These are phyloP conservation scores for Thalassiosira profunda DNA, from an alignment of 108 stramenopile genomes.

Conservation along the genomic window DNA sequence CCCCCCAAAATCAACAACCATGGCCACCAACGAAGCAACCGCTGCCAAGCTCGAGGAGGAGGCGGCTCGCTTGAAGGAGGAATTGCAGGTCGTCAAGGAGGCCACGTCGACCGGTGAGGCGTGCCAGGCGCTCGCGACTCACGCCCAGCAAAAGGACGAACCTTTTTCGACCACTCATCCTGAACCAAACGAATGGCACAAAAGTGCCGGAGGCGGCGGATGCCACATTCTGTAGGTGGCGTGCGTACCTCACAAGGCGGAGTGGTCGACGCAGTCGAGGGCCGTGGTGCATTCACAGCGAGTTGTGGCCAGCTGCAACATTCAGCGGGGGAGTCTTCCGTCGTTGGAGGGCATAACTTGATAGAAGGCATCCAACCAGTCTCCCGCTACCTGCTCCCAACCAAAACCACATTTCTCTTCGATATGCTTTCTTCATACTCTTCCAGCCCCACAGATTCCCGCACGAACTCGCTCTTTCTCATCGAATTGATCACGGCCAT, in stretches of 20 bases:
- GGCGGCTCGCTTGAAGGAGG: conserved; percentile 30
- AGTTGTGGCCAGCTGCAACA: too few relatives aligned
- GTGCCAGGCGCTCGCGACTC: conserved; percentile 27
- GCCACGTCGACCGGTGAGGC: conserved; percentile 32
- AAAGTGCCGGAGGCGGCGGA: conserved; percentile 46
- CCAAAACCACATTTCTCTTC: conserved; percentile 30
- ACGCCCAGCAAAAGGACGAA: conserved; percentile 27
- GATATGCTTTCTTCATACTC: conserved; percentile 23
- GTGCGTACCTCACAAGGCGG: too few relatives aligned
- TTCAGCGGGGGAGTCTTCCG: too few relatives aligned
- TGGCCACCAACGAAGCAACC: conserved; percentile 16
- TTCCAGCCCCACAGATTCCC: conserved; percentile 16
- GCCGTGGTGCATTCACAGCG: too few relatives aligned
- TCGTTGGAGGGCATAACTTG: too few relatives aligned
- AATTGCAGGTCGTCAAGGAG: conserved; percentile 34
- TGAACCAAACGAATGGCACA: conserved; percentile 39
- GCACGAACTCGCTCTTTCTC: conserved; percentile 19
- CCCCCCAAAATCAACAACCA: too few relatives aligned
- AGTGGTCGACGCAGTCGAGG: too few relatives aligned
- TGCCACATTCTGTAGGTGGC: too few relatives aligned
- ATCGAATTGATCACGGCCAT: conserved; percentile 41
- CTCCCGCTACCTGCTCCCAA: too few relatives aligned
- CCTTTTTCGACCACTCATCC: conserved; percentile 29
- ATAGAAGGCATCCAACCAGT: too few relatives aligned
- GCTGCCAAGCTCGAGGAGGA: conserved; percentile 30